phyloP scores from a whole-genome alignment of 2,329 filamentous ascomycete genomes.

The Aspergillus felis region DNA sequence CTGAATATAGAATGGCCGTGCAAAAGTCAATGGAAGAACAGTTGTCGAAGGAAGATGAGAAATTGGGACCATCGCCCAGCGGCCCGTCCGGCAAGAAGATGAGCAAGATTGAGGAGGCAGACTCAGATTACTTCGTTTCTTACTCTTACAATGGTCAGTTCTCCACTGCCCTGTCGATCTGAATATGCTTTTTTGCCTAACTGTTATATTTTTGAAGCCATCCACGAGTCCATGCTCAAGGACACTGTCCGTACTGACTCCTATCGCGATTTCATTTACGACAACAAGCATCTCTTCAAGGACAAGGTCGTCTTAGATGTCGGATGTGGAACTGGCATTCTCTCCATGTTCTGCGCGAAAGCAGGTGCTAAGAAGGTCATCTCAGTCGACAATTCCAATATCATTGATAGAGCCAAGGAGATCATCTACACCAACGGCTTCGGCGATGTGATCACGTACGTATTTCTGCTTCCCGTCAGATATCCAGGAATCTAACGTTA shows the following conservation, averaged over 20 bases:
- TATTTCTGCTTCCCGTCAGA: background rate
- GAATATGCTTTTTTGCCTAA: background rate
- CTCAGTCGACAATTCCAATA: slow-evolving; percentile 87
- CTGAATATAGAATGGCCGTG: slow-evolving; percentile 62
- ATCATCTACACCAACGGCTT: slow-evolving; percentile 81
- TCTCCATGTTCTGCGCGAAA: slow-evolving; percentile 91
- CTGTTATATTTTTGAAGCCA: slow-evolving; percentile 52
- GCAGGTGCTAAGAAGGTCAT: slow-evolving; percentile 83
- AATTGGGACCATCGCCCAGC: slow-evolving; percentile 17
- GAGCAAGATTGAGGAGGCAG: slow-evolving; percentile 47
- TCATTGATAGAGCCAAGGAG: slow-evolving; percentile 80
- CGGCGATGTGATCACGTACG: slow-evolving; percentile 63
- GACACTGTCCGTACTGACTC: slow-evolving; percentile 83
- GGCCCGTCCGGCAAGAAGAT: slow-evolving; percentile 26
- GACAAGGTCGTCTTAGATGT: slow-evolving; percentile 88
- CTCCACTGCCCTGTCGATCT: background rate
- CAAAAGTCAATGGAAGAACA: slow-evolving; percentile 64
- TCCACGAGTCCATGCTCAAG: slow-evolving; percentile 95
- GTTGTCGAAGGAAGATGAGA: slow-evolving; percentile 56
- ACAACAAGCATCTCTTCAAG: slow-evolving; percentile 80
- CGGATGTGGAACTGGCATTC: slow-evolving; percentile 78
- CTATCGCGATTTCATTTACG: slow-evolving; percentile 93
- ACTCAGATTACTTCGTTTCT: slow-evolving; percentile 60
- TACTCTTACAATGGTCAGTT: slow-evolving; percentile 64
- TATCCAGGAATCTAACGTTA: slow-evolving; percentile 4